These are phyloP conservation scores for Penicillium sp. DNA, from an alignment of 2,329 filamentous ascomycete genomes.

Conservation along the genomic window DNA sequence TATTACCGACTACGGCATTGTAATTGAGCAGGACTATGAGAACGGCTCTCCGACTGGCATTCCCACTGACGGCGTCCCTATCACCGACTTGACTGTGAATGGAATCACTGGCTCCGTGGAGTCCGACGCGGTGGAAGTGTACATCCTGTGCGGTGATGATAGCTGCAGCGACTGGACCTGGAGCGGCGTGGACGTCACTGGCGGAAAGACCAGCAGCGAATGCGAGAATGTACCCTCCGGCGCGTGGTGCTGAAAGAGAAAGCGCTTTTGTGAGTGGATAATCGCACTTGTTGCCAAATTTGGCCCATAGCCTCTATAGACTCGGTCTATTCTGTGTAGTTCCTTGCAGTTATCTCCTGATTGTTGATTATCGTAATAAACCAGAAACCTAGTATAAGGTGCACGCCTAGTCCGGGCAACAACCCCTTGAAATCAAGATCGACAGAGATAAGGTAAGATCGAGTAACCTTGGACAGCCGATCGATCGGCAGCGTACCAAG, in stretches of 20 bases:
- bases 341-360: no score
- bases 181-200: conserved; percentile 52
- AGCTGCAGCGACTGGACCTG: conserved; percentile 58
- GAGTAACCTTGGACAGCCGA: neutral
- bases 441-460: neutral
- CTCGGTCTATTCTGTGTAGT: neutral
- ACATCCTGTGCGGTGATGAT: conserved; percentile 58
- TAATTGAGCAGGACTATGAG: conserved; percentile 62
- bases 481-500: neutral
- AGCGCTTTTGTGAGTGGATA: neutral
- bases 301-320: neutral
- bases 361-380: no score
- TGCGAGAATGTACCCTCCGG: conserved; percentile 47
- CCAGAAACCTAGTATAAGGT: no score
- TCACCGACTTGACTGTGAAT: conserved; percentile 37
- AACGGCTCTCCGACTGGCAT: conserved; percentile 47
- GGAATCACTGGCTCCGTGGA: conserved; percentile 37
- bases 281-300: neutral
- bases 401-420: no score
- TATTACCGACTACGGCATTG: conserved; percentile 53
- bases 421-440: neutral
- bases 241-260: conserved; percentile 33
- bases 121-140: conserved; percentile 45
- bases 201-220: conserved; percentile 49
- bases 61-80: conserved; percentile 42